phyloP scores from a whole-genome alignment of 2,329 filamentous ascomycete species.

The Fusarium piperis region DNA sequence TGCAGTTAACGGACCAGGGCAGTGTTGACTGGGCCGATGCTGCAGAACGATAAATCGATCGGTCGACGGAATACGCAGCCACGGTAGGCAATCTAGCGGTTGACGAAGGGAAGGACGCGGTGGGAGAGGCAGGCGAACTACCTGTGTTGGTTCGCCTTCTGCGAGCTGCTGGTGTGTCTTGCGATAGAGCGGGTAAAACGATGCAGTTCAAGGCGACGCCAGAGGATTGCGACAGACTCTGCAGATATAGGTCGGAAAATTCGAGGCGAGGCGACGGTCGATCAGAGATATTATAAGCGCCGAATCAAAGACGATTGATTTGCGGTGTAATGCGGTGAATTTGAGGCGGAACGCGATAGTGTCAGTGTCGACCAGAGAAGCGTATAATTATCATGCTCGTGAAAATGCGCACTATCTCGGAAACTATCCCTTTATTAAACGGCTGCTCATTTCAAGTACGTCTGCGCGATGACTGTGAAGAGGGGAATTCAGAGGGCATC shows the following conservation, averaged over 20 bases:
- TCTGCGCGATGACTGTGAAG: conserved; percentile 31
- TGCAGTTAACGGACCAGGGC: background rate
- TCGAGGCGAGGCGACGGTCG: conserved; percentile 14
- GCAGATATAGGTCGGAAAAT: background rate
- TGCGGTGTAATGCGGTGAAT: conserved; percentile 32
- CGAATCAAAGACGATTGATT: conserved; percentile 19
- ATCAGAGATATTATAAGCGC: conserved; percentile 18
- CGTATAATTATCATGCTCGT: conserved; percentile 14
- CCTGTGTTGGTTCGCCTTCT: conserved; percentile 10
- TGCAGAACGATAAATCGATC: conserved; percentile 1
- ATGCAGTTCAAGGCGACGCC: conserved; percentile 2
- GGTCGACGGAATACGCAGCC: conserved; percentile 1
- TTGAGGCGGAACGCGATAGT: conserved; percentile 18
- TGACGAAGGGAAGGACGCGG: background rate
- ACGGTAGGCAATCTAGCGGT: background rate
- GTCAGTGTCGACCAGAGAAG: conserved; percentile 6
- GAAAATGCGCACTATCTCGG: conserved; percentile 12
- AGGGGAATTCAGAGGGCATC: conserved; percentile 12
- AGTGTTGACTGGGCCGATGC: background rate
- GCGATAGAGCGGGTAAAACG: conserved; percentile 5
- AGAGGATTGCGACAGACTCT: background rate
- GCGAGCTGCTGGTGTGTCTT: background rate
- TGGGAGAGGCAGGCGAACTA: background rate
- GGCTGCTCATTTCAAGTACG: background rate
- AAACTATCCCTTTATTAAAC: conserved; percentile 24